Evolutionary conservation across 192 early-diverging fungal genomes (phyloP).

Genomic region (Fimicolochytrium jonesii): DNA sequence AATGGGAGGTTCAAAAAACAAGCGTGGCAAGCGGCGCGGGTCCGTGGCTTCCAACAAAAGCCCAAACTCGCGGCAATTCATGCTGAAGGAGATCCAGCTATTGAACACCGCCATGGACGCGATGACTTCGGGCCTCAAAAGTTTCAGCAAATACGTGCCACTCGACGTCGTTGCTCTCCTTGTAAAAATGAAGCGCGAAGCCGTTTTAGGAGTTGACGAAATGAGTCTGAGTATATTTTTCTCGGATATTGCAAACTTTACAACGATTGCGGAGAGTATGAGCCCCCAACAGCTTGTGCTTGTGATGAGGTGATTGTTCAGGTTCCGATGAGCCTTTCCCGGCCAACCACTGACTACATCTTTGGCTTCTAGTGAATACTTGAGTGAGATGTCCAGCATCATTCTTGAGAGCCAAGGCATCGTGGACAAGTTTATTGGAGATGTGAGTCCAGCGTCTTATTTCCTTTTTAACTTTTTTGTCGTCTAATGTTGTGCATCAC

Average conservation of each 20-base stretch:
- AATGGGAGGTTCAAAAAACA: background rate
- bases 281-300: constrained; percentile 17
- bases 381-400: constrained; percentile 28
- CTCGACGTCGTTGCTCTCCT: constrained; percentile 26
- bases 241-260: constrained; percentile 33
- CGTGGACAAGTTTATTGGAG: constrained; percentile 32
- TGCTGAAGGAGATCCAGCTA: constrained; percentile 24
- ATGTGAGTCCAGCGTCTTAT: background rate
- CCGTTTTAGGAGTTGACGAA: constrained; percentile 27
- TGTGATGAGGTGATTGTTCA: constrained; percentile 32
- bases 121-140: constrained; percentile 25
- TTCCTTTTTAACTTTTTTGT: background rate
- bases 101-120: constrained; percentile 29
- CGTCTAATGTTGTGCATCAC: no score
- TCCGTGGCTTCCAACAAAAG: constrained; percentile 3
- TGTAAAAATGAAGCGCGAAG: constrained; percentile 31
- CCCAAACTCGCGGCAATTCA: constrained; percentile 4
- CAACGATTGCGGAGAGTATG: constrained; percentile 28
- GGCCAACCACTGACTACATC: no score
- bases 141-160: constrained; percentile 29
- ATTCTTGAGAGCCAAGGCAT: constrained; percentile 28
- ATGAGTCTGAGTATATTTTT: constrained; percentile 31
- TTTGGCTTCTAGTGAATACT: constrained; percentile 14
- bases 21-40: background rate
- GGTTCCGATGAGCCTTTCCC: no score